A percentile compares a stretch with the other conserved stretches of the same genome.
These are phyloP conservation scores for Theileria sp. DNA, from an alignment of 169 alveolate genomes.

Conservation along the genomic window DNA sequence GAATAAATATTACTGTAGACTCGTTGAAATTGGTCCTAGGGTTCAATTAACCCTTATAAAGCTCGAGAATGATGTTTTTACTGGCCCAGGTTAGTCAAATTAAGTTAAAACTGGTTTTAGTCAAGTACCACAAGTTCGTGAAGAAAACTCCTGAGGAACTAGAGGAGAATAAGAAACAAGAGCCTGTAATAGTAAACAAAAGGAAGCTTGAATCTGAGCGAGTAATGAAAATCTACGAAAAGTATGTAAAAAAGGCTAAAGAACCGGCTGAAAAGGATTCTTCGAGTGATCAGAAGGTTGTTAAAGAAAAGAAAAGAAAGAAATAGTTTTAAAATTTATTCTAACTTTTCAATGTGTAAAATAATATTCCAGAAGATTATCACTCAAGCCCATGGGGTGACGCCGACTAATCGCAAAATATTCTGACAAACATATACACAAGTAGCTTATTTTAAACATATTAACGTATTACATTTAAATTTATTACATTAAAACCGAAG, in stretches of 20 bases:
- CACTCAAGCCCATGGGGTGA: background rate
- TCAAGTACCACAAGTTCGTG: constrained; percentile 66
- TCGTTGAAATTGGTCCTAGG: constrained; percentile 73
- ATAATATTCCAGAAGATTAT: no score
- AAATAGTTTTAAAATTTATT: no score
- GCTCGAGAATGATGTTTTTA: constrained; percentile 67
- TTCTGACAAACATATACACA: background rate
- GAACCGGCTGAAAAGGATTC: background rate
- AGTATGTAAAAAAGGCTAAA: constrained; percentile 11
- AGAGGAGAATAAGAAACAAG: constrained; percentile 39
- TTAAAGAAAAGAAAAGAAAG: background rate
- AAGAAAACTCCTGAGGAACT: constrained; percentile 64
- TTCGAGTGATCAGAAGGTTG: background rate
- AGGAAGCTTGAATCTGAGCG: constrained; percentile 42
- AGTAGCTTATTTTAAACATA: background rate
- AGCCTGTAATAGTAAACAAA: constrained; percentile 52
- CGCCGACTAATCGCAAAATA: background rate
- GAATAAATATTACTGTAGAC: constrained; percentile 9
- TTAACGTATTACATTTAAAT: background rate
- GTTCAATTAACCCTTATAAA: constrained; percentile 61
- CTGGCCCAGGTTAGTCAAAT: constrained; percentile 40
- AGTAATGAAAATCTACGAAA: constrained; percentile 15
- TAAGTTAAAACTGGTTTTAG: constrained; percentile 18
- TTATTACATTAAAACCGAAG: background rate
- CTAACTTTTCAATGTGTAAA: background rate